Evolutionary conservation across 371 early-diverging fungal species (phyloP), one percentile per base, ranked within the genome.

Genomic region (Apophysomyces ossiformis): DNA sequence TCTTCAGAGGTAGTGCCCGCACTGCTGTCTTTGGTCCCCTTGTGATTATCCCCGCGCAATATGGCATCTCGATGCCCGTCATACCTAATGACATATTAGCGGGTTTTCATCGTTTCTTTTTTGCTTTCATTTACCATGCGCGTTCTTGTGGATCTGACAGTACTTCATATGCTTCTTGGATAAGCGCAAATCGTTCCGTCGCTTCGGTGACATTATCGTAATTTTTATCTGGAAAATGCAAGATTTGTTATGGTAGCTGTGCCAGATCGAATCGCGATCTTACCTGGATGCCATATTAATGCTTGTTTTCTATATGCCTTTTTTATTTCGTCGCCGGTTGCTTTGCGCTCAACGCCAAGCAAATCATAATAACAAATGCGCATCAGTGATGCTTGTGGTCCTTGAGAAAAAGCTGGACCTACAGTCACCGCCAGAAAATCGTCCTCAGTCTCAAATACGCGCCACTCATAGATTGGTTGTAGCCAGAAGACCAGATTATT

Each of bases 131-230:
- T 37, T 76, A 95, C 96, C 95, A 96, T 5, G 93, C 83, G 43
- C 97, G 90, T 76, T 97, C 97, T 57, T 96, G 93, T 11, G 91
- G 89, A 75, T 94, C 93, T 5, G 90, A 91, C 54, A 95, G 69
- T 0, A 92, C 90, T 64, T 96, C 95, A 72, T 97, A 97, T 2
- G 98, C 98, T 60, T 92, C 86, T 65, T 92, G 94, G 50, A 97
- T 92, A 66, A 90, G 77, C 0, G 93, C 87, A 83, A 98, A 98
- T 57, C 87, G 79, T 41, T 86, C 81, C 7, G 94, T 96, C 3
- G 96, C 92, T 75, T 95, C 95, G 59, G 94, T 91, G 8, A 89
- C 75, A 60, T 90, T 77, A 68, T 92, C 87, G 36, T 82, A 85
- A 84, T 98, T 97, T 75, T 96, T 96, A 83, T 98, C 94, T 90